phyloP scores from a whole-genome alignment of 2,329 filamentous ascomycete species.

The Metarhizium humberi region DNA sequence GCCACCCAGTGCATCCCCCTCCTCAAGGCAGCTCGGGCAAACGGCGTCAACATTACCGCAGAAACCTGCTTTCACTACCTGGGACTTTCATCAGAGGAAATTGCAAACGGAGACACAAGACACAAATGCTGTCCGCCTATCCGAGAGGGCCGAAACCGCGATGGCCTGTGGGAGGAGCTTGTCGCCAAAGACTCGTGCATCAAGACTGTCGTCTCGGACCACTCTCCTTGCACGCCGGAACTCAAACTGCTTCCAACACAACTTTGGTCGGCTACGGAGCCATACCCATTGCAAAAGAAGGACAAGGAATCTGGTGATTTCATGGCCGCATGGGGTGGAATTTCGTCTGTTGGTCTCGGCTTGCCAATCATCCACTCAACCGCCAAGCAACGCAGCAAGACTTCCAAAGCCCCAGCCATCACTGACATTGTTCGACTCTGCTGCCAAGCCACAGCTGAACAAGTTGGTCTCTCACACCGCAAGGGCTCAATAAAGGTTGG shows the following conservation, averaged over 20 bases:
- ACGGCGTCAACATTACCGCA: slow-evolving; percentile 78
- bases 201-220: slow-evolving; percentile 85
- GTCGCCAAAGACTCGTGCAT: slow-evolving; percentile 65
- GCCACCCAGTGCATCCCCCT: slow-evolving; percentile 82
- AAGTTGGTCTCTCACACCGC: slow-evolving; percentile 71
- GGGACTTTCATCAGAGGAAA: slow-evolving; percentile 70
- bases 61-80: slow-evolving; percentile 97
- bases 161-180: slow-evolving; percentile 80
- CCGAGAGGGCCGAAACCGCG: slow-evolving; percentile 70
- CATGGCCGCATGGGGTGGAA: slow-evolving; percentile 93
- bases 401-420: slow-evolving; percentile 40
- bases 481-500: slow-evolving; percentile 74
- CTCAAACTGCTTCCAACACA: slow-evolving; percentile 76
- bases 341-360: slow-evolving; percentile 86
- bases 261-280: slow-evolving; percentile 28
- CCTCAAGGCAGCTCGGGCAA: slow-evolving; percentile 60
- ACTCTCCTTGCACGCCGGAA: slow-evolving; percentile 92
- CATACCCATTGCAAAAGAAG: background rate
- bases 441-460: slow-evolving; percentile 74
- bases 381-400: slow-evolving; percentile 48
- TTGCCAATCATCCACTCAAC: slow-evolving; percentile 85
- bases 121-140: slow-evolving; percentile 97
- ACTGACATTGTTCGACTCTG: slow-evolving; percentile 80
- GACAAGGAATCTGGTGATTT: slow-evolving; percentile 59
- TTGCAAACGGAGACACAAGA: slow-evolving; percentile 75